Percentiles rank a stretch among this genome's conserved stretches.
These are phyloP conservation scores for Psilocybe sp. DNA, from an alignment of 768 basidiomycete genomes.

Conservation along the genomic window DNA sequence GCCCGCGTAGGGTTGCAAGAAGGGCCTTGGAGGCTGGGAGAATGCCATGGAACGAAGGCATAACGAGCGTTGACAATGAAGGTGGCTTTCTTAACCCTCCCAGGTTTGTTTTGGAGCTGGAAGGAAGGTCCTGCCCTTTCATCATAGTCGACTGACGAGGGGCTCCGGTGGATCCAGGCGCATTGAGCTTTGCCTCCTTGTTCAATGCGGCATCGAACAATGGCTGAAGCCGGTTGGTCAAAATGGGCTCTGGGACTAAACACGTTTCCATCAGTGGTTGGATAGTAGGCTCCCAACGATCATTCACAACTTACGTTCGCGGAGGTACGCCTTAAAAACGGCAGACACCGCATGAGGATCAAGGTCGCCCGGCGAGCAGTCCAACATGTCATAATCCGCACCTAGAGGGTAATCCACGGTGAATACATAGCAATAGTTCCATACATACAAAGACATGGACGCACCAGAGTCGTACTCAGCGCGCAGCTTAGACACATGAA, in stretches of 20 bases:
- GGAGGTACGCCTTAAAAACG: conserved; percentile 88
- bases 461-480: conserved; percentile 79
- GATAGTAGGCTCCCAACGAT: not conserved
- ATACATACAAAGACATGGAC: conserved; percentile 12
- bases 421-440: conserved; percentile 3
- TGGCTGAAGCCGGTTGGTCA: conserved; percentile 69
- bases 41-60: conserved; percentile 62
- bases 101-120: conserved; percentile 33
- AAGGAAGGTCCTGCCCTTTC: conserved; percentile 27
- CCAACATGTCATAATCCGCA: conserved; percentile 80
- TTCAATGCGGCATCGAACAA: conserved; percentile 78
- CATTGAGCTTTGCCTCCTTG: conserved; percentile 45
- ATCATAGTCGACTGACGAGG: conserved; percentile 12
- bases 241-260: conserved; percentile 81
- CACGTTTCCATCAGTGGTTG: not conserved
- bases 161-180: conserved; percentile 12
- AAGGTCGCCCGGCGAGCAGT: conserved; percentile 78
- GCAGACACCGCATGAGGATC: conserved; percentile 95
- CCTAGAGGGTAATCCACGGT: conserved; percentile 40
- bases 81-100: conserved; percentile 67
- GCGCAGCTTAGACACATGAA: conserved; percentile 73
- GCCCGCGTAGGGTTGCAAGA: conserved; percentile 52
- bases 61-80: conserved; percentile 74
- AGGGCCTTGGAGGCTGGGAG: conserved; percentile 61
- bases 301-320: conserved; percentile 69